Base-by-base conservation (phyloP, 768 basidiomycete species). In the Suillus lakei region DNA sequence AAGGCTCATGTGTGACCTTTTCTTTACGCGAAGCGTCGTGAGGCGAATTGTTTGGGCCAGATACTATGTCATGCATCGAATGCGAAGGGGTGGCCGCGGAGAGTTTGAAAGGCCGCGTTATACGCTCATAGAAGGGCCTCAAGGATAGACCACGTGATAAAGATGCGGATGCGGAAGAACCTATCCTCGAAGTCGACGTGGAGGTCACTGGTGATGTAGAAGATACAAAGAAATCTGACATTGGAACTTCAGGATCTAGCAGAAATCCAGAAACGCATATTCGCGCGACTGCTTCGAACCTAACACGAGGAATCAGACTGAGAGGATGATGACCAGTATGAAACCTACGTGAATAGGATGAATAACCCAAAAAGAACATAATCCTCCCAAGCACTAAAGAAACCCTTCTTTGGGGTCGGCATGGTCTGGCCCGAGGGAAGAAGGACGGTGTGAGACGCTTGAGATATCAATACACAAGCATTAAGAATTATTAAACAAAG, bases 311-410 rank as follows among this genome's bases (percentile, higher is more conserved):
- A 43, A 74, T 67, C 41, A 43, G 43, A 16, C 23, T 38, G 16
- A 44, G 4, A 16, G 10, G 1, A 16, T n/a, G 23, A 5, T 7
- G 23, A 59, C 10, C 23, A 12, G 12, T 15, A 46, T 21, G 50
- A 26, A 16, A 85, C 90, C 72, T 79, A 91, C 91, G 95, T 95
- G 83, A 95, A 98, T 70, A 93, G 71, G 65, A 90, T 78, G 78
- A 98, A 98, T 62, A 98, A 79, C 23, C 72, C 85, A 75, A 98
- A 93, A n/a, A 98, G 80, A 23, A 83, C 88, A 71, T 86, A 90
- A 76, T 98, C 96, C 71, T 96, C 94, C 96, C 96, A 98, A 15
- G 78, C 68, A 65, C 90, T 87, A 78, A 98, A 98, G 80, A 92
- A 98, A 9, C 95, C 95, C 58, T 73, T 77, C 26, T 84, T 79